Evolutionary conservation across 441 rosid genomes (phyloP), one percentile per base, ranked within the genome.

Genomic region (Pelargonium fulgidum): DNA sequence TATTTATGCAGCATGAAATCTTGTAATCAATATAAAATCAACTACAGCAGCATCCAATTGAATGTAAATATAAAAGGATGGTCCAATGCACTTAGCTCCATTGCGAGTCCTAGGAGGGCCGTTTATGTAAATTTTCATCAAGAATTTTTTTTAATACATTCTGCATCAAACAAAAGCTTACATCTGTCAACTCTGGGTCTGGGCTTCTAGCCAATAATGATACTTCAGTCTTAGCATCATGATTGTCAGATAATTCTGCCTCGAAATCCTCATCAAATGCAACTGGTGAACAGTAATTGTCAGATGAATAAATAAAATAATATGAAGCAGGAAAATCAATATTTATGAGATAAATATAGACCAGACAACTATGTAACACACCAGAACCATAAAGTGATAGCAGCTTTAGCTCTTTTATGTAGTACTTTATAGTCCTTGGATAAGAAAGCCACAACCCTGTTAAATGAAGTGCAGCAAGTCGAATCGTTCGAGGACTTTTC

Each of bases 241-340:
- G 78, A 82, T 88, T 94, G 73, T 90, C 97, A 70, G 82, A 69
- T 77, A 91, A 78, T 80, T 94, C 99, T 66, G 88, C 93, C 83
- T 94, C 99, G 85, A 94, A 94, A 85, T 94, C 99, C 85, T 94
- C 99, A 69, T 94, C 99, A 84, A 91, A 94, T 73, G 95, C 96
- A 83, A 94, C 99, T 94, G 77, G 65, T 41, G 76, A 29, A 67
- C 65, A 58, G 75, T 47, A 77, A 20, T 2, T 62, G 63, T 20
- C 52, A 67, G 63, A 61, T 26, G 19, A 39, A 64, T 36, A 70
- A 72, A 70, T 69, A 59, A 39, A 68, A 71, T 52, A 64, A 39
- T 45, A 74, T 45, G 19, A 74, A 71, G 17, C 24, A 76, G 69
- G 70, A 69, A 22, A 64, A 66, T 65, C 42, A 14, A 42, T 44